Evolutionary conservation across 345 rosid genomes (phyloP).

Genomic region (Ailanthus altissimus): DNA sequence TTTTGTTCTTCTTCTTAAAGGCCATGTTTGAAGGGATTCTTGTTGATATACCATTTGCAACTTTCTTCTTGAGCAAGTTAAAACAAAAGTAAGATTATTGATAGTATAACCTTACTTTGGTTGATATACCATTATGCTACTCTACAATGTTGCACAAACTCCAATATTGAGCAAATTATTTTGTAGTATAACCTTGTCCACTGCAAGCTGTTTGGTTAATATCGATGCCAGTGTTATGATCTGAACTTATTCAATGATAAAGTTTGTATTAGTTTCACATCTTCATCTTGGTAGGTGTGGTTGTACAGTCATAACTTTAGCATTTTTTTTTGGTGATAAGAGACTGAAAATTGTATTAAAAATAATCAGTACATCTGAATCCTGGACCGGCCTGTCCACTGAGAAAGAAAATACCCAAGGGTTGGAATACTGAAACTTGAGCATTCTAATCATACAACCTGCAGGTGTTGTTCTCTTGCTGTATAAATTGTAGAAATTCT

Average conservation of each 20-base stretch:
- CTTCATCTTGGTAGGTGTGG: not conserved
- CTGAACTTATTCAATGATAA: not conserved
- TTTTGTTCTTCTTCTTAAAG: constrained; percentile 45
- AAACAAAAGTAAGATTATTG: constrained; percentile 74
- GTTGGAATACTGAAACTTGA: not conserved
- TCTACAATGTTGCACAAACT: not conserved
- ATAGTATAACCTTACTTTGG: no score
- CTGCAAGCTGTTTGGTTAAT: not conserved
- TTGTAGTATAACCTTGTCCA: not conserved
- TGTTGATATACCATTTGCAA: constrained; percentile 97
- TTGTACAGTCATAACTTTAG: not conserved
- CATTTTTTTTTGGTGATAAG: not conserved
- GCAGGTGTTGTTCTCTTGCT: not conserved
- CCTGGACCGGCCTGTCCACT: no score
- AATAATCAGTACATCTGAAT: no score
- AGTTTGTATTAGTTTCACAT: not conserved
- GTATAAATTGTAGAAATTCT: not conserved
- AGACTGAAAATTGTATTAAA: no score
- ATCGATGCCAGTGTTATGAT: not conserved
- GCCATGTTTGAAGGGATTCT: constrained; percentile 99
- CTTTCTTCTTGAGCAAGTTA: constrained; percentile 98
- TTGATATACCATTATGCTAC: constrained; percentile 6
- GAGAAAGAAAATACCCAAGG: no score
- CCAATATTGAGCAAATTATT: not conserved
- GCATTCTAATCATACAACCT: not conserved